phyloP scores from a whole-genome alignment of 2,329 filamentous ascomycete genomes.

The Geoglossum cookeanum region DNA sequence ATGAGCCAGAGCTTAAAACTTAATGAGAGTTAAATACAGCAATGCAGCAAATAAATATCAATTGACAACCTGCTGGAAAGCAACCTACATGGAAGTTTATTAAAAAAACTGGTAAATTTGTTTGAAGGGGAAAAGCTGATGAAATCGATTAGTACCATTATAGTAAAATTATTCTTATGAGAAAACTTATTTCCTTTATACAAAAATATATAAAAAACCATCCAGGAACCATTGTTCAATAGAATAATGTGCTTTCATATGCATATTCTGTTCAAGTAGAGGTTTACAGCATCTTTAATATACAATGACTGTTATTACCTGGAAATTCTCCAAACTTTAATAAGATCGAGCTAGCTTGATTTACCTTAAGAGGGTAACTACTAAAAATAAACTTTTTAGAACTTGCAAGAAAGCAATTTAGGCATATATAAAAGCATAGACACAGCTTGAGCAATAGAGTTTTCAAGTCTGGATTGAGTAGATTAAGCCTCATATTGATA shows the following conservation, averaged over 20 bases:
- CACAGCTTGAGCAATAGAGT: no score
- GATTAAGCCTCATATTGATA: no score
- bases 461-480: no score
- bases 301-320: not conserved
- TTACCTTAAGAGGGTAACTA: no score
- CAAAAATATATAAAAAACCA: not conserved
- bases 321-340: no score
- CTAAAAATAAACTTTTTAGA: no score
- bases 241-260: not conserved
- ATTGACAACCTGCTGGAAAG: not conserved
- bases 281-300: not conserved
- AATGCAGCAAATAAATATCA: not conserved
- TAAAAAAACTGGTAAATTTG: conserved; percentile 4
- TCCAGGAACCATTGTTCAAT: conserved; percentile 2
- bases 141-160: conserved; percentile 6
- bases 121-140: not conserved
- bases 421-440: no score
- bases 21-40: not conserved
- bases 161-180: conserved; percentile 2
- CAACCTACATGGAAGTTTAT: conserved; percentile 2
- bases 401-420: no score
- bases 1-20: not conserved
- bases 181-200: not conserved
- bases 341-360: no score
- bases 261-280: not conserved